phyloP scores from a whole-genome alignment of 1,284 basidiomycete genomes.

The Rhizopogon hawkerae region DNA sequence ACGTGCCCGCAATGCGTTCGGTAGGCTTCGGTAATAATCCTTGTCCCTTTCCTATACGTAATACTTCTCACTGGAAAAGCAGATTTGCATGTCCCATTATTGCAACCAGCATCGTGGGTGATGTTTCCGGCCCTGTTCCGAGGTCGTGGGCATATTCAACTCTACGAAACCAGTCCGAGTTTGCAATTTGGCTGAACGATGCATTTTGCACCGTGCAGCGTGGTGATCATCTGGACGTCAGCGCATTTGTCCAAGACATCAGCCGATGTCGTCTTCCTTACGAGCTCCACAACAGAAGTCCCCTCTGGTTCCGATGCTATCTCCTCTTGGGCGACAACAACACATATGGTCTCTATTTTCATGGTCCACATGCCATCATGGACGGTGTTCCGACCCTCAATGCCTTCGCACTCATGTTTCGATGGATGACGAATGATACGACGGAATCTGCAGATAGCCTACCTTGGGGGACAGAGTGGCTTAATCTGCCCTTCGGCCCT shows the following conservation, averaged over 20 bases:
- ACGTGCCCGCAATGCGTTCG: conserved; percentile 2
- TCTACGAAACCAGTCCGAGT: background rate
- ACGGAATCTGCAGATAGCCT: background rate
- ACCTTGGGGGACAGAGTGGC: conserved; percentile 11
- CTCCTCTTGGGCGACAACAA: conserved; percentile 3
- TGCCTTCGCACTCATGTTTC: conserved; percentile 8
- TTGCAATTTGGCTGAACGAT: conserved; percentile 2
- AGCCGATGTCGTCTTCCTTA: conserved; percentile 4
- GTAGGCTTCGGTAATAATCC: conserved; percentile 4
- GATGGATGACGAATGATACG: conserved; percentile 7
- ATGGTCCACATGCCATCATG: conserved; percentile 11
- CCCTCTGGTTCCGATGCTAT: conserved; percentile 7
- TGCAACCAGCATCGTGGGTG: conserved; percentile 2
- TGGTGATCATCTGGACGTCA: background rate
- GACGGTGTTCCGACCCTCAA: conserved; percentile 10
- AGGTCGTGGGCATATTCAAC: conserved; percentile 7
- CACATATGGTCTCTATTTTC: conserved; percentile 6
- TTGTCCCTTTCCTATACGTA: background rate
- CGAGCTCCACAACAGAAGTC: background rate
- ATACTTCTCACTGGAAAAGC: background rate
- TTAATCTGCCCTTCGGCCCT: conserved; percentile 10
- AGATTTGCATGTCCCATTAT: conserved; percentile 8
- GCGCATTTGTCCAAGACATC: background rate
- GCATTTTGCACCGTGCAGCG: conserved; percentile 4
- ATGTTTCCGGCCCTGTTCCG: background rate